phyloP scores from a whole-genome alignment of 2,329 filamentous ascomycete species.

The Gyromitra esculenta region DNA sequence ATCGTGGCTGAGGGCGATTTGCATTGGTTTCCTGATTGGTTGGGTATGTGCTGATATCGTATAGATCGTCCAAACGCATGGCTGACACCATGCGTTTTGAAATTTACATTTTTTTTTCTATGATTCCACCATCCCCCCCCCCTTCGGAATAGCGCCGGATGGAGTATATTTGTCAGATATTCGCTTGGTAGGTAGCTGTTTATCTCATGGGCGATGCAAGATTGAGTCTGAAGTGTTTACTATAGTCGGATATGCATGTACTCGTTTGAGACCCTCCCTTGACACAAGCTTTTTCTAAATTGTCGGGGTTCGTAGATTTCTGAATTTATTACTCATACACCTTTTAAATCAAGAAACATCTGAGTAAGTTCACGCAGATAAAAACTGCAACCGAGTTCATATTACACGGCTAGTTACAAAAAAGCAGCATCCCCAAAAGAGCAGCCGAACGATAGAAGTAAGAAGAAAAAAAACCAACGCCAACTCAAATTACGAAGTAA shows the following conservation, averaged over 20 bases:
- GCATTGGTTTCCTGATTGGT: background rate
- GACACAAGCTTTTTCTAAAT: background rate
- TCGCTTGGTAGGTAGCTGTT: background rate
- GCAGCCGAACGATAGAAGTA: background rate
- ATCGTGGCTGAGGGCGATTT: background rate
- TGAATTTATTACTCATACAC: background rate
- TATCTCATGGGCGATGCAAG: background rate
- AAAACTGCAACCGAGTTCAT: background rate
- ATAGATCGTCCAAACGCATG: background rate
- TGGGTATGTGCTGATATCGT: background rate
- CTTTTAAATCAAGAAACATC: background rate
- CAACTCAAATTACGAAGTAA: constrained; percentile 3
- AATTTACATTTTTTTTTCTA: background rate
- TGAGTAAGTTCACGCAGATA: background rate
- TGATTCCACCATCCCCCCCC: background rate
- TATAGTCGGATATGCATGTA: background rate
- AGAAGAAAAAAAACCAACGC: constrained; percentile 9
- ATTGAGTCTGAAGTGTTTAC: background rate
- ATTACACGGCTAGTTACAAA: background rate
- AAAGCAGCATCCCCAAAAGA: background rate
- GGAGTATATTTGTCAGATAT: background rate
- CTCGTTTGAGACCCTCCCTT: background rate
- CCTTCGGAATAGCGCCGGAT: background rate
- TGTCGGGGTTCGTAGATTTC: background rate
- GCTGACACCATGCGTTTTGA: background rate